phyloP scores from a whole-genome alignment of 306 rosid genomes.

The Quercus alba region DNA sequence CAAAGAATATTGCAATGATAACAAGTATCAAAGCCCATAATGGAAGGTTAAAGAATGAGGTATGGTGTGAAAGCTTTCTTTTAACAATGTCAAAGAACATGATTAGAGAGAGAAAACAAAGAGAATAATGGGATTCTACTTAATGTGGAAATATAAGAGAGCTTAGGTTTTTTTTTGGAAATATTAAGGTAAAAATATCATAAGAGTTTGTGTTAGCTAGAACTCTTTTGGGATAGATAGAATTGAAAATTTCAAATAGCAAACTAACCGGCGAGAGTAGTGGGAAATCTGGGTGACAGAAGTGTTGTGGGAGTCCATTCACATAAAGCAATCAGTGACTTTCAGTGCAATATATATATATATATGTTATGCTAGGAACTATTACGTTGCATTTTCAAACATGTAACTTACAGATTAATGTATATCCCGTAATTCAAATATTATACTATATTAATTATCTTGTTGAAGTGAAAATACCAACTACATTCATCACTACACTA shows the following conservation, averaged over 20 bases:
- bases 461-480: too few species aligned
- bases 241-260: slow-evolving; percentile 3
- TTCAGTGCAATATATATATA: not conserved
- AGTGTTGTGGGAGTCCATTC: not conserved
- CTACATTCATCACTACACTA: too few species aligned
- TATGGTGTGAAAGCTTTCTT: slow-evolving; percentile 23
- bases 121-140: not conserved
- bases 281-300: slow-evolving; percentile 14
- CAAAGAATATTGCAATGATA: not conserved
- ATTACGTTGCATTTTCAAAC: too few species aligned
- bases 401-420: too few species aligned
- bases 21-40: slow-evolving; percentile 39
- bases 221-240: not conserved
- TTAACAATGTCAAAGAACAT: slow-evolving; percentile 7
- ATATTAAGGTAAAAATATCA: slow-evolving; percentile 2
- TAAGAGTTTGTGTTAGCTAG: slow-evolving; percentile 1
- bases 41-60: slow-evolving; percentile 36
- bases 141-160: not conserved
- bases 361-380: too few species aligned
- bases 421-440: too few species aligned
- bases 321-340: not conserved
- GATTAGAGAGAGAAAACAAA: not conserved
- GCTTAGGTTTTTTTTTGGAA: not conserved
- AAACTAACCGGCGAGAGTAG: slow-evolving; percentile 30
- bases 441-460: too few species aligned